Evolutionary conservation across 1,139 yeast genomes (phyloP).

Genomic region (Hyphopichia fennica): DNA sequence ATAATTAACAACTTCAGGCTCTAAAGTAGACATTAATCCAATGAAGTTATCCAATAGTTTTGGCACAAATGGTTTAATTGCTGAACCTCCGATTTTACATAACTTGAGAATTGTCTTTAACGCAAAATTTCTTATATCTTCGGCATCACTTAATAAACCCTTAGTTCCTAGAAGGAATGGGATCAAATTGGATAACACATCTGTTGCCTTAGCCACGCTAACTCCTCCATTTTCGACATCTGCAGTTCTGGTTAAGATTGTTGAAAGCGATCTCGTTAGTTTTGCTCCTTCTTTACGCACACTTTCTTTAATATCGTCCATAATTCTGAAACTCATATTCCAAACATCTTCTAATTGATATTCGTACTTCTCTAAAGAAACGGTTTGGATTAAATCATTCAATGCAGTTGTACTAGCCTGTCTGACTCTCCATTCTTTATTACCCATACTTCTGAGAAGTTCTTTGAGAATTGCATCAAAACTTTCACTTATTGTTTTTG

Average conservation of each 20-base stretch:
- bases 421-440: conserved; percentile 89
- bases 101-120: conserved; percentile 70
- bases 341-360: conserved; percentile 65
- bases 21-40: conserved; percentile 77
- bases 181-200: conserved; percentile 60
- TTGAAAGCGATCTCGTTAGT: conserved; percentile 67
- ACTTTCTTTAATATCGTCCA: conserved; percentile 95
- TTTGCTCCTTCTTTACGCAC: conserved; percentile 80
- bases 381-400: conserved; percentile 65
- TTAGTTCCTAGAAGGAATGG: conserved; percentile 80
- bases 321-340: conserved; percentile 83
- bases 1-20: conserved; percentile 88
- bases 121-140: conserved; percentile 78
- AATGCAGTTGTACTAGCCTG: conserved; percentile 84
- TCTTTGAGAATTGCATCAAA: conserved; percentile 64
- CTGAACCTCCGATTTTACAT: conserved; percentile 58
- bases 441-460: conserved; percentile 68
- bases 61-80: conserved; percentile 70
- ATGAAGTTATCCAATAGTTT: conserved; percentile 68
- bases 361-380: conserved; percentile 55
- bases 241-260: conserved; percentile 59
- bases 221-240: conserved; percentile 30
- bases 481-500: conserved; percentile 52
- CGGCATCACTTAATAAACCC: conserved; percentile 83
- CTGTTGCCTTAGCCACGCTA: conserved; percentile 35